Conservation (phyloP, 148 eudicot species). For the Rhododendron ovatum region DNA sequence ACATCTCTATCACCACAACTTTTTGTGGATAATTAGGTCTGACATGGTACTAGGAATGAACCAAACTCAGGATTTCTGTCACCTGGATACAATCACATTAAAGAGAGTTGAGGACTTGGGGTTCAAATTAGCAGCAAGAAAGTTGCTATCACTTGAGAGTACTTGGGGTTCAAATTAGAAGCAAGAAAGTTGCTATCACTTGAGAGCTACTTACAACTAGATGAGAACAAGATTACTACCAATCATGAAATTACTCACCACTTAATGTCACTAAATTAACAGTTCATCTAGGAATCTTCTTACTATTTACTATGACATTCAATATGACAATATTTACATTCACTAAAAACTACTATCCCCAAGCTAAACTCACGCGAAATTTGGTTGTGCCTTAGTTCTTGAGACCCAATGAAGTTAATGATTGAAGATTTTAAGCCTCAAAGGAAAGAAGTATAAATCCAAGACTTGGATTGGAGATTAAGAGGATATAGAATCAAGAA, state of each 20-base stretch:
- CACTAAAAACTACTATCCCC: not conserved
- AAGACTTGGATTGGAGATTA: not conserved
- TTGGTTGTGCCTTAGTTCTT: not conserved
- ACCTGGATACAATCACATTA: not conserved
- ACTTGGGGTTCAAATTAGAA: not conserved
- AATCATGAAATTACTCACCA: not conserved
- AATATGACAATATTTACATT: not conserved
- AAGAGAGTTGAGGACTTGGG: not conserved
- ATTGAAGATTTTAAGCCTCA: not conserved
- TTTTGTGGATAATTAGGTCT: not conserved
- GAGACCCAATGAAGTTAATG: not conserved
- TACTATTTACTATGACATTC: not conserved
- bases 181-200: not conserved
- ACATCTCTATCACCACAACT: not conserved
- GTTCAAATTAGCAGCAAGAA: not conserved
- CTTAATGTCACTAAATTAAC: not conserved
- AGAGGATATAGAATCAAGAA: not conserved
- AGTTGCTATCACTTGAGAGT: not conserved
- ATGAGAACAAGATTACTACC: not conserved
- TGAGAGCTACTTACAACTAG: not conserved
- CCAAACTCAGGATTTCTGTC: not conserved
- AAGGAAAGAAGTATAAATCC: not conserved
- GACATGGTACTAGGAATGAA: not conserved
- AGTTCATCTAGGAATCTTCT: not conserved
- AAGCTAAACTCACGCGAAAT: not conserved